Evolutionary conservation across 1,284 basidiomycete species (phyloP), one percentile per base, ranked within the genome.

Genomic region (Cerrena zonata): DNA sequence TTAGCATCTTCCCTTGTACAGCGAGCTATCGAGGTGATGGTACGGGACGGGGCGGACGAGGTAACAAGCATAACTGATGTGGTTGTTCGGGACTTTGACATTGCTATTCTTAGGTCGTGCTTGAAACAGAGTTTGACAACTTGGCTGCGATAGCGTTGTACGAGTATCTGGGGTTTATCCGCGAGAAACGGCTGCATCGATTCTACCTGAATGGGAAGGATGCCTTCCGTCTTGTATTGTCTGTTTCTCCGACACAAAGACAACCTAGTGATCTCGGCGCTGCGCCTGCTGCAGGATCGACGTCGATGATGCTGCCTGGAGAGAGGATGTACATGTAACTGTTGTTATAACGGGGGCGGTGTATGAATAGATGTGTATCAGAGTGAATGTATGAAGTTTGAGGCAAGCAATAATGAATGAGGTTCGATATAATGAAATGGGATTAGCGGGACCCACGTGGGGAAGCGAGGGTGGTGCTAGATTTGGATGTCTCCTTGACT

Each of bases 61-160:
- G 38, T 27, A 22, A 18, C 13, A n/a, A n/a, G n/a, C n/a, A n/a
- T n/a, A n/a, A n/a, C n/a, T n/a, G 30, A 7, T 34, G 30, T 34
- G 30, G 30, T 34, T 15, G 30, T 34, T 15, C 15, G 7, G 15
- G 30, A 15, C 30, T 34, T 34, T 7, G 7, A 15, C 30, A 15
- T 7, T 34, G 7, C 30, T 34, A 34, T 7, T 34, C 7, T 34
- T 34, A 95, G 92, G 83, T 98, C 56, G 86, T 95, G 1, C 83
- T 99, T 47, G 96, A 99, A 73, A 99, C 96, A 1, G 96, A 99
- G 70, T 91, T 80, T 63, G 94, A 99, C 72, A 99, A 99, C 68
- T 66, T 71, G 13, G 81, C 91, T 2, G 92, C 93, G 0, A 77
- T 99, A 11, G 82, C 86, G 2, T 75, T 99, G 12, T 99, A 99